Conservation (phyloP, 2,329 filamentous ascomycete genomes). For the Zasmidium angulare region DNA sequence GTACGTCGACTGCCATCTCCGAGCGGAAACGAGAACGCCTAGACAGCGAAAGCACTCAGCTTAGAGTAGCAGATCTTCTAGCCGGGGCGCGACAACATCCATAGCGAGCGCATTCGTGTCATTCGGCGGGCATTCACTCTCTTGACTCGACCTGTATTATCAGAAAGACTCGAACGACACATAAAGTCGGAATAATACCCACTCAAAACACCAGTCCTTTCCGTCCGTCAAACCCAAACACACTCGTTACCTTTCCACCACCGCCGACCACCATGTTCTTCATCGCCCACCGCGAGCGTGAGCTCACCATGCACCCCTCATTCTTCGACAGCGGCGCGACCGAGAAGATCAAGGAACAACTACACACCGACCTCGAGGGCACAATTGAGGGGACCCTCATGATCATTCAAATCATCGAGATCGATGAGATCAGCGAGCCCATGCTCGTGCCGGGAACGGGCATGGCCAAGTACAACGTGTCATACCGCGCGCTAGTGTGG, state of each 20-base stretch:
- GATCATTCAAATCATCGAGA: constrained; percentile 97
- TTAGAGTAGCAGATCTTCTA: no score
- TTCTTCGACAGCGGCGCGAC: constrained; percentile 95
- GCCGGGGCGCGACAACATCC: no score
- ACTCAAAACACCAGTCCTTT: neutral
- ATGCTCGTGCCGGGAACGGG: constrained; percentile 89
- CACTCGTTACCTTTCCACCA: neutral
- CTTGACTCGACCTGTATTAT: no score
- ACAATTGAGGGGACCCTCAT: constrained; percentile 95
- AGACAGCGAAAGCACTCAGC: no score
- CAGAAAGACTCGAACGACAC: no score
- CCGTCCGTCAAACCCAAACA: neutral
- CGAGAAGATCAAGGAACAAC: constrained; percentile 82
- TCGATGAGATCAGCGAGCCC: constrained; percentile 83
- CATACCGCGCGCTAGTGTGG: constrained; percentile 96
- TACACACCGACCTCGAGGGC: constrained; percentile 91
- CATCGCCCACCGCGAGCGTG: constrained; percentile 92
- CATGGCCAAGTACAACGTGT: constrained; percentile 89
- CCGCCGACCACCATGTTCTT: constrained; percentile 74
- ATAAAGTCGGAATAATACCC: neutral
- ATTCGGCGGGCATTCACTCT: no score
- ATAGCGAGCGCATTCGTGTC: no score
- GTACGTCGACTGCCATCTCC: no score
- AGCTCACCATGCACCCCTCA: constrained; percentile 91
- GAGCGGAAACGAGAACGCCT: no score